Evolutionary conservation across 345 rosid species (phyloP), one percentile per base, ranked within the genome.

Genomic region (Arabidopsis arenosa): DNA sequence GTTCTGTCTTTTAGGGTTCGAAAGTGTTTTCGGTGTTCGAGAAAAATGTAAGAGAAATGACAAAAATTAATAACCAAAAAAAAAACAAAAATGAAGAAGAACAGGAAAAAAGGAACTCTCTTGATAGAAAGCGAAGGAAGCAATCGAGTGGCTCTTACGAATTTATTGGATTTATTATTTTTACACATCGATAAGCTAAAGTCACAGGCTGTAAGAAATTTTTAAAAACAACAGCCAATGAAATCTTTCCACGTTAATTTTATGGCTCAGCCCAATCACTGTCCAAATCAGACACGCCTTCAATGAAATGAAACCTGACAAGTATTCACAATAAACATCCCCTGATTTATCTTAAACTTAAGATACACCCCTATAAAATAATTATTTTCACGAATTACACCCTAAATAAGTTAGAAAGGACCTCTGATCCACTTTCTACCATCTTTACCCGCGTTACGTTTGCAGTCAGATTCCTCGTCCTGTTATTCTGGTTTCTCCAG

Each of bases 81-180:
- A 21, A 65, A 60, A 54, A 37, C 7, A 23, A 23, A 23, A 23
- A 23, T 23, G 26, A 23, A 23, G 75, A 47, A 48, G 75, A 47
- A 36, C 10, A 44, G 35, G 23, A 49, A 41, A 54, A 59, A 37
- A 11, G 48, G 59, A 69, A 69, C 43, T 33, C 45, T 53, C 74
- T 76, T 68, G 79, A 76, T 52, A 63, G 75, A 77, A 77, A 77
- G 75, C 70, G 75, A 76, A 70, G 72, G 75, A 55, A 55, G 72
- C 66, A 70, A 70, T 70, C 72, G 80, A 77, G 72, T 77, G 80
- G 80, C 62, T 77, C 75, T 54, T 63, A 70, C 75, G 61, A 77
- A 64, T 70, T 76, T 67, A 43, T 43, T 69, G 51, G 17, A 53
- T 36, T 53, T 7, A 39, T 30, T 37, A 58, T 49, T 39, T 17